A percentile compares a stretch with the other conserved stretches of the same genome.
phyloP scores from a whole-genome alignment of 2,329 filamentous ascomycete genomes.

The Fonsecaea multimorphosa region DNA sequence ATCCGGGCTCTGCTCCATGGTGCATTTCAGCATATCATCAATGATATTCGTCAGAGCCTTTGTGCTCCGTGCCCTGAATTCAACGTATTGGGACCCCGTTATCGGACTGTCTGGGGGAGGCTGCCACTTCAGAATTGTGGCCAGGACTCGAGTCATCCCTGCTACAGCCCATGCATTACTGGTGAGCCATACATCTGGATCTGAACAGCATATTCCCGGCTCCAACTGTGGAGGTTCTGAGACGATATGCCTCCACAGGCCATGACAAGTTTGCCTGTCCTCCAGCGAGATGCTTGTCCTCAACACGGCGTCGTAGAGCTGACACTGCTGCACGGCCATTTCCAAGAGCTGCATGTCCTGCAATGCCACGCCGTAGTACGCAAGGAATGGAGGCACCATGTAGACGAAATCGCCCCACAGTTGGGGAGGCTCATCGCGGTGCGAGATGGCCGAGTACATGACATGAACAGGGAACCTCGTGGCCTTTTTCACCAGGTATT shows the following conservation, averaged over 20 bases:
- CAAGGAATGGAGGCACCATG: slow-evolving; percentile 59
- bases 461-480: slow-evolving; percentile 52
- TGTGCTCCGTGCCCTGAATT: slow-evolving; percentile 38
- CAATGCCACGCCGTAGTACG: slow-evolving; percentile 53
- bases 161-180: slow-evolving; percentile 58
- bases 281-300: slow-evolving; percentile 36
- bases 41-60: slow-evolving; percentile 44
- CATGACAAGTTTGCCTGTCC: slow-evolving; percentile 30
- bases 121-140: slow-evolving; percentile 43
- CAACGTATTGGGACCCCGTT: not conserved
- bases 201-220: slow-evolving; percentile 53
- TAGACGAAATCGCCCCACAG: slow-evolving; percentile 59
- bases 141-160: slow-evolving; percentile 56
- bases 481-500: slow-evolving; percentile 49
- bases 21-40: slow-evolving; percentile 47
- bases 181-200: slow-evolving; percentile 32
- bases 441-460: slow-evolving; percentile 50
- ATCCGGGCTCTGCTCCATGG: slow-evolving; percentile 38
- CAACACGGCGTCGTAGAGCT: slow-evolving; percentile 52
- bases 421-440: slow-evolving; percentile 51
- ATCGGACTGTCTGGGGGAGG: slow-evolving; percentile 43
- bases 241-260: slow-evolving; percentile 56
- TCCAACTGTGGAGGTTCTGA: slow-evolving; percentile 47
- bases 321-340: slow-evolving; percentile 50
- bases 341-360: slow-evolving; percentile 46